These are phyloP conservation scores for Polyrhizophydium stewartii DNA, from an alignment of 371 early-diverging fungal species.

Conservation along the genomic window DNA sequence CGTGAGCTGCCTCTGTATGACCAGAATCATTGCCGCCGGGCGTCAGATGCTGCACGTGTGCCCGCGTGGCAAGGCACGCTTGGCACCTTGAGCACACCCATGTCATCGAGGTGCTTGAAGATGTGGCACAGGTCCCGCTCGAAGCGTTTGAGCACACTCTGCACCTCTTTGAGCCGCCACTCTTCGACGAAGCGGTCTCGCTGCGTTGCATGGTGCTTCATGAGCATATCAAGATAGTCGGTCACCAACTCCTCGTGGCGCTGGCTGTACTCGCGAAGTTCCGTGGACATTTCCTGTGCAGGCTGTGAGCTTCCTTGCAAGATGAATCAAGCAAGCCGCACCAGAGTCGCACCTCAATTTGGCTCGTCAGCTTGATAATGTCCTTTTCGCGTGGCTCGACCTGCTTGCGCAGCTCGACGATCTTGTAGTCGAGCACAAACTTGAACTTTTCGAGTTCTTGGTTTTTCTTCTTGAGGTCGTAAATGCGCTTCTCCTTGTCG, in stretches of 20 bases:
- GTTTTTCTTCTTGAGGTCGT: conserved; percentile 49
- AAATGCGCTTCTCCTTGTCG: conserved; percentile 53
- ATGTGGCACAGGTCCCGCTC: conserved; percentile 2
- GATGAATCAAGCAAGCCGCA: background rate
- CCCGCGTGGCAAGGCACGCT: background rate
- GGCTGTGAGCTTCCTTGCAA: background rate
- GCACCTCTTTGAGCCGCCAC: background rate
- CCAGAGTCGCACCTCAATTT: conserved; percentile 31
- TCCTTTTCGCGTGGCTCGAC: conserved; percentile 48
- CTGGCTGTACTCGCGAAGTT: conserved; percentile 39
- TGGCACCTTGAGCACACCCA: conserved; percentile 8
- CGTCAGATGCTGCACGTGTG: background rate
- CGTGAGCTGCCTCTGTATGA: background rate
- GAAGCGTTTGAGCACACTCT: background rate
- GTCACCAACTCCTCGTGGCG: conserved; percentile 29
- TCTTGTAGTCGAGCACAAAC: conserved; percentile 54
- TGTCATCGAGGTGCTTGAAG: background rate
- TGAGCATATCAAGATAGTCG: conserved; percentile 29
- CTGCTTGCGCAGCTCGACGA: conserved; percentile 46
- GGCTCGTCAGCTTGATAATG: conserved; percentile 31
- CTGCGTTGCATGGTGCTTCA: conserved; percentile 35
- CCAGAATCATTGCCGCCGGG: background rate
- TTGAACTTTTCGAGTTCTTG: conserved; percentile 58
- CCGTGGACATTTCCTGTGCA: conserved; percentile 41
- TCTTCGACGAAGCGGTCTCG: conserved; percentile 13